Conservation (phyloP, 2,329 filamentous ascomycete species). For the Pseudofabraea citricarpa region DNA sequence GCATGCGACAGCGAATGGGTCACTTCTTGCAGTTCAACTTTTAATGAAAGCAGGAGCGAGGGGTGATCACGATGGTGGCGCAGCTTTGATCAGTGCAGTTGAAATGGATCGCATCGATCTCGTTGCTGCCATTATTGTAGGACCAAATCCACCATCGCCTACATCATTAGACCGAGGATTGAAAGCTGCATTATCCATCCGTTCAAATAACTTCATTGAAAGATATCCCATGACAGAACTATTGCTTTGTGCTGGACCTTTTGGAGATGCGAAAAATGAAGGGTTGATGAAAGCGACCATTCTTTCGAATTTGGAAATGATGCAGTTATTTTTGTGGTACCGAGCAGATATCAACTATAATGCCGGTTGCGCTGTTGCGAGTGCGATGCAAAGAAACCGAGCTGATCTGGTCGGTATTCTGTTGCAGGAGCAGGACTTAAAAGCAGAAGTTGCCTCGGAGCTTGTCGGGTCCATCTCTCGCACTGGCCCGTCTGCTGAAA, state of each 20-base stretch:
- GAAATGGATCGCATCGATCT: constrained; percentile 46
- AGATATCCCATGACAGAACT: constrained; percentile 50
- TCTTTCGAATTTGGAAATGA: constrained; percentile 29
- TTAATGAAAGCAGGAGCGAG: constrained; percentile 34
- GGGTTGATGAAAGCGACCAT: constrained; percentile 10
- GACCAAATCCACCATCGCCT: constrained; percentile 44
- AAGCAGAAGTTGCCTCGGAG: constrained; percentile 11
- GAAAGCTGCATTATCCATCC: constrained; percentile 38
- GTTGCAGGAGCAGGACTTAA: constrained; percentile 9
- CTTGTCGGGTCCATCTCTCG: constrained; percentile 8
- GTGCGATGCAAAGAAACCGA: constrained; percentile 28
- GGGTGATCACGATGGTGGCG: constrained; percentile 44
- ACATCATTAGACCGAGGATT: constrained; percentile 47
- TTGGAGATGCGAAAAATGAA: constrained; percentile 34
- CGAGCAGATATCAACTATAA: constrained; percentile 51
- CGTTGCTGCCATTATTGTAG: constrained; percentile 48
- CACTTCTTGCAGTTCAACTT: constrained; percentile 1
- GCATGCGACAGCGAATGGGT: constrained; percentile 4
- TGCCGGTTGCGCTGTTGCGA: constrained; percentile 19
- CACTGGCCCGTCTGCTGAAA: constrained; percentile 3
- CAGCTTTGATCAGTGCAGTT: constrained; percentile 47
- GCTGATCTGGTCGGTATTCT: constrained; percentile 9
- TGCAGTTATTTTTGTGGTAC: constrained; percentile 46
- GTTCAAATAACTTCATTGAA: constrained; percentile 41
- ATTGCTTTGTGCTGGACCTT: constrained; percentile 52